A percentile compares a stretch with the other conserved stretches of the same genome.
phyloP scores from a whole-genome alignment of 2,329 filamentous ascomycete genomes.

The Penicillium sp. region DNA sequence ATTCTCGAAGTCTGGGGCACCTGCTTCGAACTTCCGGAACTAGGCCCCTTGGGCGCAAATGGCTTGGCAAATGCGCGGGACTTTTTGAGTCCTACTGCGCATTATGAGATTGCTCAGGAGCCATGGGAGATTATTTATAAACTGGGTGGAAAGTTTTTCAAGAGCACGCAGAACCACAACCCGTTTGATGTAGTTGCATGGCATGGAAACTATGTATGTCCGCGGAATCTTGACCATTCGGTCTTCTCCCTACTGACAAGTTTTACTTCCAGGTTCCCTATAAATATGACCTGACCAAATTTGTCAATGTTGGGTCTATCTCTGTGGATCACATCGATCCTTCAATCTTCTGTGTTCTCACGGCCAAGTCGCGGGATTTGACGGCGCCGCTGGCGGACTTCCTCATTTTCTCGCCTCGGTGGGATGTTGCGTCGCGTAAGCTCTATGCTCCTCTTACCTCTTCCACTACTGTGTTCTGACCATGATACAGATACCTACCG shows the following conservation, averaged over 20 bases:
- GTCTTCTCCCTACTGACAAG: neutral
- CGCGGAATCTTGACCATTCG: too few species aligned
- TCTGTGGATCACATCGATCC: constrained; percentile 48
- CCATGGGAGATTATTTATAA: constrained; percentile 66
- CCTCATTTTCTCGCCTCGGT: constrained; percentile 45
- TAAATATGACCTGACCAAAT: constrained; percentile 49
- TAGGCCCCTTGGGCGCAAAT: constrained; percentile 69
- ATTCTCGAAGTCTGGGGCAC: constrained; percentile 69
- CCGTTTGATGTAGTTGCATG: constrained; percentile 74
- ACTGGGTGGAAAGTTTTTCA: constrained; percentile 64
- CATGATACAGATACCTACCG: constrained; percentile 40
- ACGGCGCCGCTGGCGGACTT: constrained; percentile 43
- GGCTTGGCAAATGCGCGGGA: constrained; percentile 68
- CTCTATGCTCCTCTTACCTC: neutral
- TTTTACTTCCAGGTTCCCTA: constrained; percentile 35
- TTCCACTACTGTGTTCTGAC: neutral
- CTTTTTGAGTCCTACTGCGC: constrained; percentile 66
- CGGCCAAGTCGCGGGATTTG: constrained; percentile 43
- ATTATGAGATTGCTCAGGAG: constrained; percentile 60
- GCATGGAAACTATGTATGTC: constrained; percentile 65
- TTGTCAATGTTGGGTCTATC: constrained; percentile 46
- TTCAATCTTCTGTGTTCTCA: constrained; percentile 47
- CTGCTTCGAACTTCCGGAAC: constrained; percentile 68
- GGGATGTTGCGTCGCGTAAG: constrained; percentile 44
- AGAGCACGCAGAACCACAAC: constrained; percentile 64